Evolutionary conservation across 345 rosid species (phyloP).

Genomic region (Boechera stricta): DNA sequence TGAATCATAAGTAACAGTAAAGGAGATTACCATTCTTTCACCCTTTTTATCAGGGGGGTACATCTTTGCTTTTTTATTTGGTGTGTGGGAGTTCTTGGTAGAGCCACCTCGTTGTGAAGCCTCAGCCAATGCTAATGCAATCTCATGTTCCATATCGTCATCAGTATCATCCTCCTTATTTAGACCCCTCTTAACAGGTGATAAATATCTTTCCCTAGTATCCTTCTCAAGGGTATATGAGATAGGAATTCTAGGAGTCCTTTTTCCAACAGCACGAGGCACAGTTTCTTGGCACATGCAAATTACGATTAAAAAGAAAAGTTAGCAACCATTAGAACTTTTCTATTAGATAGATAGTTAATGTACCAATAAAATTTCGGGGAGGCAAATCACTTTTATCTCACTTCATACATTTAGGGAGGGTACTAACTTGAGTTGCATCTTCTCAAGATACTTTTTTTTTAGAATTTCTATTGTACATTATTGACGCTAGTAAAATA

Average conservation of each 20-base stretch:
- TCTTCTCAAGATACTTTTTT: neutral
- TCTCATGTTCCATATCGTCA: constrained; percentile 82
- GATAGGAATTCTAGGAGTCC: constrained; percentile 86
- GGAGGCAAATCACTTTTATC: neutral
- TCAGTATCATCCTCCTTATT: constrained; percentile 58
- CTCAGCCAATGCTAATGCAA: constrained; percentile 75
- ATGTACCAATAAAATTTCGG: neutral
- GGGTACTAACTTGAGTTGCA: constrained; percentile 20
- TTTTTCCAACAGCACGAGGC: constrained; percentile 87
- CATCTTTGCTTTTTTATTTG: constrained; percentile 58
- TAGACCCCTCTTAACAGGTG: constrained; percentile 63
- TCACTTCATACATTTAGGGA: constrained; percentile 15
- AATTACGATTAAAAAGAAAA: constrained; percentile 38
- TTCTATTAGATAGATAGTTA: constrained; percentile 11
- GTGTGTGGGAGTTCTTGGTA: constrained; percentile 62
- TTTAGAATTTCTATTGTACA: neutral
- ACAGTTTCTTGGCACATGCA: constrained; percentile 57
- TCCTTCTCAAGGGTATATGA: constrained; percentile 61
- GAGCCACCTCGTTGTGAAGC: constrained; percentile 79
- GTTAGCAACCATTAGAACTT: constrained; percentile 35
- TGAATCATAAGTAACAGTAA: constrained; percentile 30
- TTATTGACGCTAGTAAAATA: constrained; percentile 6
- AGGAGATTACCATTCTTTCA: constrained; percentile 59
- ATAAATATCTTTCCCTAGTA: constrained; percentile 54
- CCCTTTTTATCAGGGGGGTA: constrained; percentile 55